phyloP scores from a whole-genome alignment of 441 rosid genomes.

The Raphanus hybrid region DNA sequence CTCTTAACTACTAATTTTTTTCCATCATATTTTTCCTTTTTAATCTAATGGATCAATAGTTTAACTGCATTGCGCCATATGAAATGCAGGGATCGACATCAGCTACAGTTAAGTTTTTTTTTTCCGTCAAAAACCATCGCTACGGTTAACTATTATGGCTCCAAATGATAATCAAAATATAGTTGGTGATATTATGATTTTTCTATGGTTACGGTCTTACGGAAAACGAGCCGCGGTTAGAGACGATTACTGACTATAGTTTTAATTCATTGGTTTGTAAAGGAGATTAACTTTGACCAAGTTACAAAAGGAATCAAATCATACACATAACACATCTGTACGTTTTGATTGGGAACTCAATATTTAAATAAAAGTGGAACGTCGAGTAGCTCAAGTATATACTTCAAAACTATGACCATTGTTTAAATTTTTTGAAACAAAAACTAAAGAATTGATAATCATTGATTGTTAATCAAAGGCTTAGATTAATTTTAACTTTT shows the following conservation, averaged over 20 bases:
- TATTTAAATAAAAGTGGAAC: conserved; percentile 25
- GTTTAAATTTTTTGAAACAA: background rate
- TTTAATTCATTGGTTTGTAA: background rate
- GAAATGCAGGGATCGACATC: background rate
- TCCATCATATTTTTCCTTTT: background rate
- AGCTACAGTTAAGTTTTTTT: too few relatives aligned
- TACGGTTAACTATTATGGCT: background rate
- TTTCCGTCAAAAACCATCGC: too few relatives aligned
- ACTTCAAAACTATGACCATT: conserved; percentile 18
- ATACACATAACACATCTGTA: conserved; percentile 29
- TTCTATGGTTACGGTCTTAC: background rate
- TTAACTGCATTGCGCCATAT: background rate
- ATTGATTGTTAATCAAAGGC: conserved; percentile 19
- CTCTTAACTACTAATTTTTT: background rate
- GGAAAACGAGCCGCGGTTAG: background rate
- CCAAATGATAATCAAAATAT: background rate
- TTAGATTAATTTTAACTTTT: background rate
- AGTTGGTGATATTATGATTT: background rate
- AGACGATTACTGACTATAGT: background rate
- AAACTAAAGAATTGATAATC: background rate
- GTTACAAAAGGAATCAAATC: conserved; percentile 12
- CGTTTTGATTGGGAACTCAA: conserved; percentile 15
- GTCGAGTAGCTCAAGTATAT: conserved; percentile 21
- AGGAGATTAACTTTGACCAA: background rate
- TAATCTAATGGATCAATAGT: background rate